Conservation (phyloP, 257 asterid genomes). For the Dorcoceras hygrometricum region DNA sequence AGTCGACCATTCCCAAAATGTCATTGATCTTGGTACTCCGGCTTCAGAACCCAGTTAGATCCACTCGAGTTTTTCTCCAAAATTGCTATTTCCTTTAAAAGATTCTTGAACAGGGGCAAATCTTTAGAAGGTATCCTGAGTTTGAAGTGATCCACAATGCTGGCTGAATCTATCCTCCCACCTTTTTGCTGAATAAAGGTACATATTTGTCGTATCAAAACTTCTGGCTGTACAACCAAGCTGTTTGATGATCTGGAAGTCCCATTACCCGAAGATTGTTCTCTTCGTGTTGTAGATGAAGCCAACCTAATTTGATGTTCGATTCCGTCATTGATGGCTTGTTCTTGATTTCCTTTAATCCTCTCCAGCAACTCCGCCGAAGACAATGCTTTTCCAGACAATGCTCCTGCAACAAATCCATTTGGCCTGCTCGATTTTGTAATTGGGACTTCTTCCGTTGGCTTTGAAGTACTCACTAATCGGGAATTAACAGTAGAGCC, state of each 20-base stretch:
- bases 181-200: conserved; percentile 76
- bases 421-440: conserved; percentile 31
- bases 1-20: background rate
- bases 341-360: conserved; percentile 63
- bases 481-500: conserved; percentile 69
- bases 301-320: conserved; percentile 61
- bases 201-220: conserved; percentile 82
- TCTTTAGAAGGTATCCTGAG: conserved; percentile 79
- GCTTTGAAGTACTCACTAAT: conserved; percentile 39
- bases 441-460: conserved; percentile 34
- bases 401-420: conserved; percentile 63
- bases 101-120: conserved; percentile 78
- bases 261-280: conserved; percentile 31
- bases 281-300: conserved; percentile 38
- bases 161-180: conserved; percentile 68
- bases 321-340: conserved; percentile 65
- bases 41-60: conserved; percentile 75
- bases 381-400: conserved; percentile 80
- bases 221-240: conserved; percentile 62
- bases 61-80: conserved; percentile 66
- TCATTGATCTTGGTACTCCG: conserved; percentile 58
- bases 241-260: conserved; percentile 36
- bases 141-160: conserved; percentile 71
- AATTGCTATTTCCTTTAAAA: conserved; percentile 82
- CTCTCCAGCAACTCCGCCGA: conserved; percentile 74